phyloP scores from a whole-genome alignment of 805 yeast species.

The Groenewaldozyma salmanticensis region DNA sequence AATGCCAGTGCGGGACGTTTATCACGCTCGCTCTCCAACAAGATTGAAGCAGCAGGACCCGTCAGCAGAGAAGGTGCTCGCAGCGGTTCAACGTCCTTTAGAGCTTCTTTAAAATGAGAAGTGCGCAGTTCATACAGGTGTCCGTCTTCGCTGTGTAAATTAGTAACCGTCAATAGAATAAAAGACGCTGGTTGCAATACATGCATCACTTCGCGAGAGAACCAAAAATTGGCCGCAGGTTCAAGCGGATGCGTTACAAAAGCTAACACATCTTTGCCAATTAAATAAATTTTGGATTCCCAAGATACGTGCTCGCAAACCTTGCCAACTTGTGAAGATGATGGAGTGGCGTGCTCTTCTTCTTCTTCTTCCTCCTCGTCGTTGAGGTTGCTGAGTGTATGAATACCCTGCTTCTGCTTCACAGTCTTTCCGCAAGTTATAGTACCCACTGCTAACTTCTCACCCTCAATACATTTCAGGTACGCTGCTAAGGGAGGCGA shows the following conservation, averaged over 20 bases:
- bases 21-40: slow-evolving; percentile 19
- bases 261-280: slow-evolving; percentile 2
- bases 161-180: slow-evolving; percentile 10
- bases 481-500: slow-evolving; percentile 14
- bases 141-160: slow-evolving; percentile 4
- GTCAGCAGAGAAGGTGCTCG: slow-evolving; percentile 24
- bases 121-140: slow-evolving; percentile 11
- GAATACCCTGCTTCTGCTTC: neutral
- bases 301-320: neutral
- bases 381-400: slow-evolving; percentile 10
- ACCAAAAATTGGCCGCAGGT: slow-evolving; percentile 12
- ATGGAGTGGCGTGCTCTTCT: neutral
- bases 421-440: slow-evolving; percentile 4
- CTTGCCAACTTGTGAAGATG: neutral
- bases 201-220: slow-evolving; percentile 9
- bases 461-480: neutral
- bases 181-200: slow-evolving; percentile 8
- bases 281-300: neutral
- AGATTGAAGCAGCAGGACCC: slow-evolving; percentile 25
- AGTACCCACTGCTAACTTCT: slow-evolving; percentile 1
- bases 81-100: slow-evolving; percentile 15
- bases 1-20: slow-evolving; percentile 19
- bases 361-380: slow-evolving; percentile 8
- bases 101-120: neutral
- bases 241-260: slow-evolving; percentile 10